Conservation (phyloP, 495 filamentous ascomycete genomes). For the Xylaria cubensis region DNA sequence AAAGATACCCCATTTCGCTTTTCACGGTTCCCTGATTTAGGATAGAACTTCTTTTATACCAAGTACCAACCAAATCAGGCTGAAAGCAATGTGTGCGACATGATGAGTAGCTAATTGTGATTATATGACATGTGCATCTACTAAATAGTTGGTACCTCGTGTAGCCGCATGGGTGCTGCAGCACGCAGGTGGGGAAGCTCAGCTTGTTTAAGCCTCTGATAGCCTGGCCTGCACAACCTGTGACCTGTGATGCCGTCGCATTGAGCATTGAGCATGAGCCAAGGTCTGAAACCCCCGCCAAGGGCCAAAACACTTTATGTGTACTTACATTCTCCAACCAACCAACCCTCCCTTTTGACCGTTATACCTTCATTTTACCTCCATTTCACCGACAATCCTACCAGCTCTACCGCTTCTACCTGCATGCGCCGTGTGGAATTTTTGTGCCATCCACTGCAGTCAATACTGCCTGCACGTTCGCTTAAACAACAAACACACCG, state of each 20-base stretch:
- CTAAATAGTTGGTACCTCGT: background rate
- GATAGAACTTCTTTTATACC: background rate
- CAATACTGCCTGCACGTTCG: background rate
- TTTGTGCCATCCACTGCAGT: background rate
- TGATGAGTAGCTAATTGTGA: conserved; percentile 1
- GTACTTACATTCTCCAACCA: background rate
- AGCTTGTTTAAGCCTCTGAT: background rate
- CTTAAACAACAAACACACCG: background rate
- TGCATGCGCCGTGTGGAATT: background rate
- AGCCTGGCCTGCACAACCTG: background rate
- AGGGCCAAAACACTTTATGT: background rate
- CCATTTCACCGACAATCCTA: background rate
- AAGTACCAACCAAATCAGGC: background rate
- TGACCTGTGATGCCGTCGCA: conserved; percentile 12
- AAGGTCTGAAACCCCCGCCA: conserved; percentile 23
- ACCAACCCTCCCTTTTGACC: conserved; percentile 8
- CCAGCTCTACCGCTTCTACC: background rate
- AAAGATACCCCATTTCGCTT: conserved; percentile 27
- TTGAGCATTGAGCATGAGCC: conserved; percentile 11
- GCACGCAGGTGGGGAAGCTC: background rate
- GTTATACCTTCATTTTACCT: background rate
- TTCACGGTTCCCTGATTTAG: background rate
- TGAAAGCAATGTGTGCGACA: background rate
- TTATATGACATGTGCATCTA: background rate
- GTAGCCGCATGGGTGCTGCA: conserved; percentile 7